Conservation (phyloP, 2,329 filamentous ascomycete genomes). For the Fusarium pseudograminearum region DNA sequence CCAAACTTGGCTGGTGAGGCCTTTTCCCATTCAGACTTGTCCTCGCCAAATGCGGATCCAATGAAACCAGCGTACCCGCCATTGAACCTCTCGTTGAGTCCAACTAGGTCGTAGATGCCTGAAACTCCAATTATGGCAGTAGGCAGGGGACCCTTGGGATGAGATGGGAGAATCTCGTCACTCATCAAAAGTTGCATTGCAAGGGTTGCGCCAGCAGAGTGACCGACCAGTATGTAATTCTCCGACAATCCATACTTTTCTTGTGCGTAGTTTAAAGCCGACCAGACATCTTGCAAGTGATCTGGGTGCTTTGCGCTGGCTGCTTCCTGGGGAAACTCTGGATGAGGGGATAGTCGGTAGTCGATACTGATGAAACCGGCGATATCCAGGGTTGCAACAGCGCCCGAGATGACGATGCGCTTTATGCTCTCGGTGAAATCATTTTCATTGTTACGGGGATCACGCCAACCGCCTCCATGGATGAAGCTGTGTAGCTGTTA, state of each 20-base stretch:
- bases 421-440: slow-evolving; percentile 61
- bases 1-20: slow-evolving; percentile 65
- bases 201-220: slow-evolving; percentile 73
- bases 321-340: slow-evolving; percentile 57
- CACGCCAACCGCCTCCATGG: slow-evolving; percentile 74
- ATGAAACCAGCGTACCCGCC: slow-evolving; percentile 69
- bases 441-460: slow-evolving; percentile 62
- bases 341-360: slow-evolving; percentile 69
- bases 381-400: slow-evolving; percentile 54
- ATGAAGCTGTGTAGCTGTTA: slow-evolving; percentile 59
- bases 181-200: slow-evolving; percentile 70
- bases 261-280: slow-evolving; percentile 63
- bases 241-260: slow-evolving; percentile 59
- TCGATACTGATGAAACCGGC: slow-evolving; percentile 73
- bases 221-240: slow-evolving; percentile 69
- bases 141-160: slow-evolving; percentile 55
- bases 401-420: slow-evolving; percentile 53
- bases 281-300: slow-evolving; percentile 69
- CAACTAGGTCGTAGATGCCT: slow-evolving; percentile 75
- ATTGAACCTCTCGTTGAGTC: slow-evolving; percentile 61
- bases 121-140: slow-evolving; percentile 69
- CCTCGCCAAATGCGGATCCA: slow-evolving; percentile 69
- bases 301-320: slow-evolving; percentile 65
- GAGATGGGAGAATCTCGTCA: slow-evolving; percentile 46
- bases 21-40: slow-evolving; percentile 62